Base-by-base conservation (phyloP, 805 yeast genomes). In the Candida ulmi region DNA sequence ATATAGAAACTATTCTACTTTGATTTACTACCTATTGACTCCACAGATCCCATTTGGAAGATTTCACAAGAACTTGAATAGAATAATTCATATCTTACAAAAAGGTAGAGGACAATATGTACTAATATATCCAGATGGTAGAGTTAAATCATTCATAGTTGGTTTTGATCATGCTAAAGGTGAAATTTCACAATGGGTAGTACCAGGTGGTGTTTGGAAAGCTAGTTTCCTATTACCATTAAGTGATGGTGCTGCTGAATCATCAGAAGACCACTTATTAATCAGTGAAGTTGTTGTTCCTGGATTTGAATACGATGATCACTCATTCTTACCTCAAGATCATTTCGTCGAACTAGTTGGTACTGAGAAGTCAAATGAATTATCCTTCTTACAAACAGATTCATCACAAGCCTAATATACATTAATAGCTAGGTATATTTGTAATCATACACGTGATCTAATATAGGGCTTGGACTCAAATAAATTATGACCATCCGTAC, bases 211-310 rank as follows among this genome's bases (percentile, higher is more conserved):
- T 11, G 74, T 70, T 16, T 76, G 71, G 60, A 76, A 76, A 51
- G 80, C 80, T 5, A 71, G 78, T 36, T 76, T 72, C 48, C 39
- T 74, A 18, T 32, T 67, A 4, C 72, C 74, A n/a, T 51, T 62
- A 31, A 45, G 40, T 17, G 61, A 52, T 5, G 55, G 28, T 4
- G 69, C 57, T 28, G 50, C 59, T 24, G 28, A 8, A 26, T 13
- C 15, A 11, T 49, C 50, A 16, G 58, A 66, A 25, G 76, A 73
- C 33, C 66, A 62, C 37, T 46, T 75, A 23, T 54, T 72, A 39
- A 73, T 74, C 33, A 73, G 78, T 51, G 80, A 75, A 46, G 76
- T 76, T 17, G 82, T 76, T 16, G 78, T 76, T 11, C 82, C 82
- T 5, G 83, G 83, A 0, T 76, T 76, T 48, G 81, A 76, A 40